Evolutionary conservation across 208 protist species (phyloP).

Genomic region (Trypanosoma mega): DNA sequence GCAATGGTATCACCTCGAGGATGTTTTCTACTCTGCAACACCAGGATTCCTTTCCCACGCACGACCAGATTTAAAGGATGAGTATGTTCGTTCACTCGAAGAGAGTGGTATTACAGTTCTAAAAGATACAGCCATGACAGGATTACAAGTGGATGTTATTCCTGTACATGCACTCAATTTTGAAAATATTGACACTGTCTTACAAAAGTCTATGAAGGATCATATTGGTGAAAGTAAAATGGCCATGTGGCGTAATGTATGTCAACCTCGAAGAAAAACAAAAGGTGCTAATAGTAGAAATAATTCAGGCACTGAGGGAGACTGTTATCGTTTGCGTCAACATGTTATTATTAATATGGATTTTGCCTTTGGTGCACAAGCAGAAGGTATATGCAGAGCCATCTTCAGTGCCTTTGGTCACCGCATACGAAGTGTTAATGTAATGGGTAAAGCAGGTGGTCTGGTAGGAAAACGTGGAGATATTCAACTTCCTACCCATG

Average conservation of each 20-base stretch:
- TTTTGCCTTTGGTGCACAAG: conserved; percentile 89
- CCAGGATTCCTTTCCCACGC: conserved; percentile 53
- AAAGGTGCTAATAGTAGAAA: too few relatives aligned
- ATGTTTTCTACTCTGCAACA: conserved; percentile 71
- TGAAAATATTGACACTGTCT: conserved; percentile 55
- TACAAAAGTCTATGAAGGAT: conserved; percentile 39
- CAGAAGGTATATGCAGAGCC: conserved; percentile 75
- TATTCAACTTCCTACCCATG: conserved; percentile 84
- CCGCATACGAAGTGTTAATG: conserved; percentile 80
- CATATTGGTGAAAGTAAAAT: conserved; percentile 11
- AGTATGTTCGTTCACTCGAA: conserved; percentile 61
- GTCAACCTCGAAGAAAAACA: conserved; percentile 1
- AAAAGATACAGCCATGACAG: conserved; percentile 84
- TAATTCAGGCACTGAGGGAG: too few relatives aligned
- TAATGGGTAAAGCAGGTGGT: conserved; percentile 89
- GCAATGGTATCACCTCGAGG: conserved; percentile 73
- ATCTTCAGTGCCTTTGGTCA: conserved; percentile 82
- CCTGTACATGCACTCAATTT: conserved; percentile 66
- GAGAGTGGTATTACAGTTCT: conserved; percentile 71
- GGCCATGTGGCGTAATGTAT: neutral
- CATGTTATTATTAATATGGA: conserved; percentile 93
- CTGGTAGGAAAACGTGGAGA: conserved; percentile 85
- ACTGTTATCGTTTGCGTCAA: conserved; percentile 35
- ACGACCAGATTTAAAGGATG: conserved; percentile 66
- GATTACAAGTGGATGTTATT: conserved; percentile 83